Percentiles rank a stretch among this genome's conserved stretches.
Evolutionary conservation across 352 stramenopile species (phyloP).

Genomic region (Phytophthora pistaciae): DNA sequence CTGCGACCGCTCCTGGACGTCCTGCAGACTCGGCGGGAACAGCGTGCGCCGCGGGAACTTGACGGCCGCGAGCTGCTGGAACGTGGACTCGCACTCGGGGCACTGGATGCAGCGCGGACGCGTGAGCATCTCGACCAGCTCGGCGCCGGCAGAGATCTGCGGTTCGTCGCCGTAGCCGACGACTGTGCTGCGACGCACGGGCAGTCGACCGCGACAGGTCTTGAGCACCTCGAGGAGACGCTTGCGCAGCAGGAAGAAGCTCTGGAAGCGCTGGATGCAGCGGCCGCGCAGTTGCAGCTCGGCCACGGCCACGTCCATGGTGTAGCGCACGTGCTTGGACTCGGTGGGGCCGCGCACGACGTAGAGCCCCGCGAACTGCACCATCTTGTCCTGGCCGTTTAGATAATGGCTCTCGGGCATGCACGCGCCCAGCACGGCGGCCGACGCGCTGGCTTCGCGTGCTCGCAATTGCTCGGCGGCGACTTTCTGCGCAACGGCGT

Average conservation of each 20-base stretch:
- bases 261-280: constrained; percentile 68
- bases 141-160: constrained; percentile 25
- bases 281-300: constrained; percentile 57
- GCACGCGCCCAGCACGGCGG: constrained; percentile 31
- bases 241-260: constrained; percentile 63
- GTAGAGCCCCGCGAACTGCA: constrained; percentile 62
- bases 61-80: constrained; percentile 43
- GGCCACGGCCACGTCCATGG: constrained; percentile 60
- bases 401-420: constrained; percentile 42
- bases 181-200: constrained; percentile 24
- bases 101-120: constrained; percentile 42
- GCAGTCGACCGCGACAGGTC: constrained; percentile 41
- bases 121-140: constrained; percentile 39
- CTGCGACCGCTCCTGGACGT: constrained; percentile 56
- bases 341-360: constrained; percentile 63
- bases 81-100: constrained; percentile 44
- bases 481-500: constrained; percentile 37
- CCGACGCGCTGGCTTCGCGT: constrained; percentile 33
- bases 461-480: constrained; percentile 10
- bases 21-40: constrained; percentile 52
- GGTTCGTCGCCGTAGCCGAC: constrained; percentile 11
- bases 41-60: constrained; percentile 66
- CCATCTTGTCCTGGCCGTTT: constrained; percentile 48
- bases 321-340: constrained; percentile 67
- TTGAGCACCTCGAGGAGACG: constrained; percentile 56